Base-by-base conservation (phyloP, 208 protist genomes). In the Strigomonas culicis region DNA sequence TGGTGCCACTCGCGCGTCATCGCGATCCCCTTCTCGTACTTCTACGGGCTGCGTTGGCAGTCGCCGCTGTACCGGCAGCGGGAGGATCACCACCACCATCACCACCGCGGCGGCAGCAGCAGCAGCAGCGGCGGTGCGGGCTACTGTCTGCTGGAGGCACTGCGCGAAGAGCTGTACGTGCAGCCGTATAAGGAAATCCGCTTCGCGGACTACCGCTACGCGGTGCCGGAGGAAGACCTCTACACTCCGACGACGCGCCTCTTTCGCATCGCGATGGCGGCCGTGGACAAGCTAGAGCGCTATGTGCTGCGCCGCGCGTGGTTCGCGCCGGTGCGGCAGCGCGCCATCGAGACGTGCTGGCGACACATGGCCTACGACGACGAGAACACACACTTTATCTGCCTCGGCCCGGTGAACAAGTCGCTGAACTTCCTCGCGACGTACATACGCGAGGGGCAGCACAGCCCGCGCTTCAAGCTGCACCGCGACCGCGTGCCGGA, bases 1-100 rank as follows among this genome's bases (percentile, higher is more conserved):
- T 98, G 98, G 98, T 98, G 97, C 78, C 97, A 99, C 86, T 98
- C 91, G 67, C 87, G 98, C 44, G 96, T 98, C 44, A 95, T 99
- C 31, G 96, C 98, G 53, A 73, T 98, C 19, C 96, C 98, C 21
- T 98, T 99, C 80, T 86, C 85, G 27, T 99, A 99, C 75, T 74
- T 98, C 27, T 99, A 98, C 75, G 97, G 96, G 21, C 58, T 84
- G 10, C 84, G 88, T 27, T 96, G 86, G 75, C 74, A 61, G 1
- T 64, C 77, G 2, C 62, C 75, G 11, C 34, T 72, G 25, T 80
- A 83, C 51, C 78, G 80, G 17, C 52, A 97, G 13, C 72, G 96
- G n/a, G 51, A 74, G 22, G 69, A 59, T 19, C 72, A 98, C 17
- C 74, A 92, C 56, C 65, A 82, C n/a, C 96, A 98, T 75, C 70